Base-by-base conservation (phyloP, 495 filamentous ascomycete species). In the Penicillium psychrofluorescens region DNA sequence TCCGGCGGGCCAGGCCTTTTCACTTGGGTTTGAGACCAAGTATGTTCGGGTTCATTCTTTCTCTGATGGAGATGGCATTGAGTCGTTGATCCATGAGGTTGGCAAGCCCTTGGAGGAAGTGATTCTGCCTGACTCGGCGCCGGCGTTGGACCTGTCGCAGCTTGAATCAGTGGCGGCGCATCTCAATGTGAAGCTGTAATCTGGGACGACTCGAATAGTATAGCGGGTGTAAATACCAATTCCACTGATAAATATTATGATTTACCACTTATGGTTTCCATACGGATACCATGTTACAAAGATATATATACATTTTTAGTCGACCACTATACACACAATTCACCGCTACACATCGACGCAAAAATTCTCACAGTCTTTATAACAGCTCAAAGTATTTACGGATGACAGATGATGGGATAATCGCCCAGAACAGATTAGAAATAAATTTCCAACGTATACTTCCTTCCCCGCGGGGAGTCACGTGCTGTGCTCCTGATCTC, bases 41-140 rank as follows among this genome's bases (percentile, higher is more conserved):
- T 73, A 61, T 58, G 66, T 69, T 15, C 62, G 59, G 12, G 51
- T 66, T 3, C 70, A 66, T 58, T 63, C 65, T 2, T 73, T 68
- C 46, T 56, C 61, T 1, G 67, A 67, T 52, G 69, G 69, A 7
- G 55, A 68, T 54, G 69, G 69, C 22, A 64, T 67, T 36, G 63
- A 67, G 43, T 42, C 58, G 9, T 34, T 67, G 38, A 56, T 67
- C 11, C 63, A 64, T 22, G 47, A 52, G 36, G 43, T 57, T 4
- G 63, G 63, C 6, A 43, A 50, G 44, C 53, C 52, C 9, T 48
- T 56, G 22, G 51, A 57, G 32, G 45, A 49, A 0, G 58, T 58
- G 6, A 54, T 66, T 1, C 35, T 66, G 33, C 63, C 63, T 1
- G 61, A 64, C 8, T 30, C 53, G 39, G 51, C 43, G 36, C 46